Evolutionary conservation across 371 early-diverging fungal genomes (phyloP).

Genomic region (Apophysomyces trapeziformis): DNA sequence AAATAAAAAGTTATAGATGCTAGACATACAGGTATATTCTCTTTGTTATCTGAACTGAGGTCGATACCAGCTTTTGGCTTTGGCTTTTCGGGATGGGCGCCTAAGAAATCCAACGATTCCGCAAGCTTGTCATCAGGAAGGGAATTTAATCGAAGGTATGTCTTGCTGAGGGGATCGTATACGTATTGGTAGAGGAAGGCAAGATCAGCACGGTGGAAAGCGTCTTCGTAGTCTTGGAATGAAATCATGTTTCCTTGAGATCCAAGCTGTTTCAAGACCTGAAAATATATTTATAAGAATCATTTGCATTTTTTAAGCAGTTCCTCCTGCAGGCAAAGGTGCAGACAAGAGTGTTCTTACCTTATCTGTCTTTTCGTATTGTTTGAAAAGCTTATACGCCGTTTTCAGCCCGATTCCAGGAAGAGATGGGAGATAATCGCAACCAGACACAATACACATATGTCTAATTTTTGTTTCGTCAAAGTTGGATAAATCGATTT

Average conservation of each 20-base stretch:
- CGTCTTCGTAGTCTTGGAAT: slow-evolving; percentile 60
- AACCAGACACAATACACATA: slow-evolving; percentile 96
- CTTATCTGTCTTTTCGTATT: slow-evolving; percentile 46
- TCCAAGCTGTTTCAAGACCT: slow-evolving; percentile 27
- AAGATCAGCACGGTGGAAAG: slow-evolving; percentile 73
- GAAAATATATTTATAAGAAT: slow-evolving; percentile 25
- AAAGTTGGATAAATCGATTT: slow-evolving; percentile 64
- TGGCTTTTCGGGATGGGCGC: slow-evolving; percentile 2
- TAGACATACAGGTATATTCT: slow-evolving; percentile 23
- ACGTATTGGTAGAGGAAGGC: slow-evolving; percentile 87
- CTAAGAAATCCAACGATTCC: slow-evolving; percentile 18
- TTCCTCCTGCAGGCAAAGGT: not conserved
- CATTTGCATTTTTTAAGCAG: not conserved
- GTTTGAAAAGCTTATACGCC: slow-evolving; percentile 70
- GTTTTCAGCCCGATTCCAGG: slow-evolving; percentile 90
- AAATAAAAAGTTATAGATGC: not conserved
- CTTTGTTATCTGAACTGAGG: slow-evolving; percentile 20
- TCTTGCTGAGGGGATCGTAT: slow-evolving; percentile 62
- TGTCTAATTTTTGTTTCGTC: slow-evolving; percentile 71
- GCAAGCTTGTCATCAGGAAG: slow-evolving; percentile 18
- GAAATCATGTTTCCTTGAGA: slow-evolving; percentile 42
- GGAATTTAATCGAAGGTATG: slow-evolving; percentile 57
- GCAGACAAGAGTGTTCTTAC: slow-evolving; percentile 29
- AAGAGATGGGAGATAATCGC: slow-evolving; percentile 92
- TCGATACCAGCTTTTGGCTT: slow-evolving; percentile 4